Evolutionary conservation across 164 flowering plant species (phyloP).

Genomic region (Vitis labrusca): DNA sequence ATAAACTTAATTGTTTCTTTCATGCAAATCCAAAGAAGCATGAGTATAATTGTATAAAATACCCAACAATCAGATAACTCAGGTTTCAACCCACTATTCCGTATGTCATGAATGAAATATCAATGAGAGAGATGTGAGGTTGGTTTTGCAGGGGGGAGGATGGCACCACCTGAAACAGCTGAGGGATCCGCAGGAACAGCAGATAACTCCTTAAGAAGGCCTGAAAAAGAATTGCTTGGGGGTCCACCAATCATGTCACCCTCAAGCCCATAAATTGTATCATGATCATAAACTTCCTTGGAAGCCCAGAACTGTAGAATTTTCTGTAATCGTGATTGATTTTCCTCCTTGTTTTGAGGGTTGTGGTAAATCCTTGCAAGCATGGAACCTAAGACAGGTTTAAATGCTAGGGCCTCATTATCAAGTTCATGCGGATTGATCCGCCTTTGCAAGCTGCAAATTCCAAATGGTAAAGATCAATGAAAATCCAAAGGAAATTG

Average conservation of each 20-base stretch:
- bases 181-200: conserved; percentile 37
- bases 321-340: conserved; percentile 84
- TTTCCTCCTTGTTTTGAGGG: conserved; percentile 88
- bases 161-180: conserved; percentile 39
- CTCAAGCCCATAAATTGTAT: conserved; percentile 68
- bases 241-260: conserved; percentile 84
- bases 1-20: background rate
- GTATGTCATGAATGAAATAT: background rate
- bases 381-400: conserved; percentile 89
- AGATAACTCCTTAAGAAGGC: conserved; percentile 46
- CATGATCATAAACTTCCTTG: conserved; percentile 89
- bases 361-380: conserved; percentile 89
- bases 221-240: conserved; percentile 43
- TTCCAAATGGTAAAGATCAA: conserved; percentile 10
- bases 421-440: conserved; percentile 69
- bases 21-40: background rate
- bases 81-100: no score
- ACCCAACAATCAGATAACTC: no score
- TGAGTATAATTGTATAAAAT: no score
- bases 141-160: background rate
- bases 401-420: conserved; percentile 95
- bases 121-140: background rate
- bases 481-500: background rate
- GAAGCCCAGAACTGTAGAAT: conserved; percentile 95
- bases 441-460: conserved; percentile 84